A percentile compares a stretch with the other conserved stretches of the same genome.
Conservation (phyloP, 2,329 filamentous ascomycete genomes). For the Aureobasidium melanogenum region DNA sequence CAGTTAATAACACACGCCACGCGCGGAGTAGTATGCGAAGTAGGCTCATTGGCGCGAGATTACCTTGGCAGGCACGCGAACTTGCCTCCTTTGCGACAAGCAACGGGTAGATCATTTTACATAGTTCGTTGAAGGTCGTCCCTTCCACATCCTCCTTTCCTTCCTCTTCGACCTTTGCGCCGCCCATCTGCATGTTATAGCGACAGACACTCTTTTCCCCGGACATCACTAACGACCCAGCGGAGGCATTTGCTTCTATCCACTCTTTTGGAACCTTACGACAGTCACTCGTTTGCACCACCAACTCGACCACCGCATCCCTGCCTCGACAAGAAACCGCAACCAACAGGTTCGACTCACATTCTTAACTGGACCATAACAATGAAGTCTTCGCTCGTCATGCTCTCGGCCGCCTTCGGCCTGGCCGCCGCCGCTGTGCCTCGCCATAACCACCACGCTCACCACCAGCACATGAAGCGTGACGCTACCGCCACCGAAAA, state of each 20-base stretch:
- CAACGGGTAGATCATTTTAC: slow-evolving; percentile 8
- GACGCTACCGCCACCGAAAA: slow-evolving; percentile 35
- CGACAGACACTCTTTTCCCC: not conserved
- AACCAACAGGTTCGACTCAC: not conserved
- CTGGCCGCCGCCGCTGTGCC: slow-evolving; percentile 49
- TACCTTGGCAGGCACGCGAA: slow-evolving; percentile 11
- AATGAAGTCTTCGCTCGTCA: slow-evolving; percentile 29
- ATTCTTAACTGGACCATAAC: slow-evolving; percentile 15
- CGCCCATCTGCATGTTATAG: slow-evolving; percentile 4
- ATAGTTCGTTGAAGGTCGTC: not conserved
- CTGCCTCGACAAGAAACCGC: not conserved
- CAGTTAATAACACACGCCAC: slow-evolving; percentile 9
- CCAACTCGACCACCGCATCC: not conserved
- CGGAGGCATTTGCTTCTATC: slow-evolving; percentile 10
- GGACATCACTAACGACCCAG: not conserved
- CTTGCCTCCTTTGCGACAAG: slow-evolving; percentile 4
- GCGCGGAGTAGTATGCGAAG: not conserved
- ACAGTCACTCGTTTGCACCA: slow-evolving; percentile 4
- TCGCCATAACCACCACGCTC: slow-evolving; percentile 45
- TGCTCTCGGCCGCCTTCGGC: slow-evolving; percentile 28
- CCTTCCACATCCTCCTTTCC: not conserved
- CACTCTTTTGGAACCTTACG: slow-evolving; percentile 7
- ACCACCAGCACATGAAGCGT: slow-evolving; percentile 44
- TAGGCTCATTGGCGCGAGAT: slow-evolving; percentile 7
- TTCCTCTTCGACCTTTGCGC: slow-evolving; percentile 1